These are phyloP conservation scores for Bolboschoenoplectus hybrid DNA, from an alignment of 202 grass and related monocot species.

Conservation along the genomic window DNA sequence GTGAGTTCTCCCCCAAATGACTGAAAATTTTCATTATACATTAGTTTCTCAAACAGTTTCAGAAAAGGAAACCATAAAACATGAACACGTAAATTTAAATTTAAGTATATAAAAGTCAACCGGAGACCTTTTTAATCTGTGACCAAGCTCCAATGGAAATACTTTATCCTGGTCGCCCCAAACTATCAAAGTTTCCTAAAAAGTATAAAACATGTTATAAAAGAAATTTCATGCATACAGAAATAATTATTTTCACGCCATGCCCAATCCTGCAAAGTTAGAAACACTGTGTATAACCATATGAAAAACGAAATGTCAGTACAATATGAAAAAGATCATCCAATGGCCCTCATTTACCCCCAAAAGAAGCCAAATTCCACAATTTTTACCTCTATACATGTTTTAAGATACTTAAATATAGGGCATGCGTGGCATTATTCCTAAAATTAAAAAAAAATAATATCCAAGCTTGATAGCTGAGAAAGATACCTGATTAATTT, in stretches of 20 bases:
- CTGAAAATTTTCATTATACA: conserved; percentile 47
- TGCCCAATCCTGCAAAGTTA: not conserved
- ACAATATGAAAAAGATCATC: not conserved
- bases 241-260: not conserved
- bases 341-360: not conserved
- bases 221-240: not conserved
- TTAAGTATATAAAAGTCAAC: not conserved
- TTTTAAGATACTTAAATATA: not conserved
- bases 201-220: conserved; percentile 36
- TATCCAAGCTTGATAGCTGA: not conserved
- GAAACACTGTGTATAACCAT: not conserved
- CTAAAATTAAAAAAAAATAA: not conserved
- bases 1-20: conserved; percentile 74
- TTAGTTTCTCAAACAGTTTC: conserved; percentile 33
- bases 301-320: not conserved
- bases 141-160: conserved; percentile 80
- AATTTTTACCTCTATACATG: not conserved
- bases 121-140: conserved; percentile 62
- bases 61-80: conserved; percentile 25
- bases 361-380: not conserved
- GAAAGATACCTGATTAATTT: conserved; percentile 64
- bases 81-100: conserved; percentile 20
- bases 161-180: conserved; percentile 84
- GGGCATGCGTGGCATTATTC: not conserved
- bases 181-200: conserved; percentile 85